Conservation (phyloP, 2,329 filamentous ascomycete genomes). For the Xylariales sp. region DNA sequence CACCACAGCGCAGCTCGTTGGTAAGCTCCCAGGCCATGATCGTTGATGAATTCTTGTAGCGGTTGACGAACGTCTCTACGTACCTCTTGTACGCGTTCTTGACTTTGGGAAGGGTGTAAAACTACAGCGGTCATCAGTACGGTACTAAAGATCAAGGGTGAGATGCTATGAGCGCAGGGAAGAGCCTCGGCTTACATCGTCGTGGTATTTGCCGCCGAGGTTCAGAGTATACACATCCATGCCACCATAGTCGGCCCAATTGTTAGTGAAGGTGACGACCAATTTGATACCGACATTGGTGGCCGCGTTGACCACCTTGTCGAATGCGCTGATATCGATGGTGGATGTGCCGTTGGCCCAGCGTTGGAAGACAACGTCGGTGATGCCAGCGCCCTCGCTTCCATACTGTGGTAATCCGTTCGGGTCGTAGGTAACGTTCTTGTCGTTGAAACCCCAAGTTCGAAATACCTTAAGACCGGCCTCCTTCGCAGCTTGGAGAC, state of each 20-base stretch:
- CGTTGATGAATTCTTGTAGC: constrained; percentile 54
- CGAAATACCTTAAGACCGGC: constrained; percentile 41
- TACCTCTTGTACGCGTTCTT: constrained; percentile 53
- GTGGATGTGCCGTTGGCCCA: constrained; percentile 40
- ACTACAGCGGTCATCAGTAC: too few species aligned
- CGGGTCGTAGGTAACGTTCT: constrained; percentile 42
- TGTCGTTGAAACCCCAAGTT: constrained; percentile 56
- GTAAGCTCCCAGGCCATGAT: constrained; percentile 65
- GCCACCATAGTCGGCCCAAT: constrained; percentile 57
- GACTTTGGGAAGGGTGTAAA: constrained; percentile 45
- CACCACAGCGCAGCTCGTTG: constrained; percentile 55
- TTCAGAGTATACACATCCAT: constrained; percentile 57
- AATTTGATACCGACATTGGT: constrained; percentile 46
- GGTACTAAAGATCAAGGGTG: too few species aligned
- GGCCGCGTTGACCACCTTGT: constrained; percentile 47
- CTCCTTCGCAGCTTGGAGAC: constrained; percentile 18
- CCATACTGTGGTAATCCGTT: constrained; percentile 47
- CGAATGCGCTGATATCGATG: constrained; percentile 41
- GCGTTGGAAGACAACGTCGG: constrained; percentile 41
- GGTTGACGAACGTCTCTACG: constrained; percentile 51
- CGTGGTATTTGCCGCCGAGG: constrained; percentile 45
- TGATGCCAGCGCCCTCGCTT: constrained; percentile 40
- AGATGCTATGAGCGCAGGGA: too few species aligned
- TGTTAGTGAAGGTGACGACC: constrained; percentile 50
- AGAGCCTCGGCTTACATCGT: constrained; percentile 35